phyloP scores from a whole-genome alignment of 495 filamentous ascomycete genomes.

The Friedmanniomyces endolithicus region DNA sequence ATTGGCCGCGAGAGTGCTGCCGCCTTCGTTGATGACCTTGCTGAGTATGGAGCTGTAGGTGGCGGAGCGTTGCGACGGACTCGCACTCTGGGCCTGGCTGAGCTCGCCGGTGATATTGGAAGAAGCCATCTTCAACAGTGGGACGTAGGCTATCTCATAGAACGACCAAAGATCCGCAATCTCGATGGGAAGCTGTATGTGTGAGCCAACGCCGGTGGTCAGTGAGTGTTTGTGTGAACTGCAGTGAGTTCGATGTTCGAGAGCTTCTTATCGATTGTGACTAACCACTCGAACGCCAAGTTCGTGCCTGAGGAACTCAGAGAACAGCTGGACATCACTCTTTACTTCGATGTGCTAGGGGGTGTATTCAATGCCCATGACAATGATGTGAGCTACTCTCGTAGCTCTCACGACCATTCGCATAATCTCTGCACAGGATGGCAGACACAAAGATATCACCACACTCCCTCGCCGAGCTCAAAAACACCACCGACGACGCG shows the following conservation, averaged over 20 bases:
- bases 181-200: too few relatives aligned
- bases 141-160: background rate
- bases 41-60: constrained; percentile 56
- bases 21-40: constrained; percentile 44
- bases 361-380: background rate
- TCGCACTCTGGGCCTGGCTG: constrained; percentile 2
- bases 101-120: constrained; percentile 9
- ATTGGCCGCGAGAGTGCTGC: constrained; percentile 46
- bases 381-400: background rate
- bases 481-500: constrained; percentile 91
- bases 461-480: constrained; percentile 72
- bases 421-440: constrained; percentile 3
- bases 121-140: constrained; percentile 6
- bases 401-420: background rate
- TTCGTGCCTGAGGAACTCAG: too few relatives aligned
- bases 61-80: constrained; percentile 19
- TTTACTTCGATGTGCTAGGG: background rate
- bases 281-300: too few relatives aligned
- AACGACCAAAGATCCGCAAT: background rate
- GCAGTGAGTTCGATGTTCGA: too few relatives aligned
- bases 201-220: too few relatives aligned
- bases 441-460: constrained; percentile 44
- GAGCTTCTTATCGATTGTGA: too few relatives aligned
- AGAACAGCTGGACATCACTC: background rate
- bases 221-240: too few relatives aligned